Conservation (phyloP, 768 basidiomycete genomes). For the Heimioporus sp. region DNA sequence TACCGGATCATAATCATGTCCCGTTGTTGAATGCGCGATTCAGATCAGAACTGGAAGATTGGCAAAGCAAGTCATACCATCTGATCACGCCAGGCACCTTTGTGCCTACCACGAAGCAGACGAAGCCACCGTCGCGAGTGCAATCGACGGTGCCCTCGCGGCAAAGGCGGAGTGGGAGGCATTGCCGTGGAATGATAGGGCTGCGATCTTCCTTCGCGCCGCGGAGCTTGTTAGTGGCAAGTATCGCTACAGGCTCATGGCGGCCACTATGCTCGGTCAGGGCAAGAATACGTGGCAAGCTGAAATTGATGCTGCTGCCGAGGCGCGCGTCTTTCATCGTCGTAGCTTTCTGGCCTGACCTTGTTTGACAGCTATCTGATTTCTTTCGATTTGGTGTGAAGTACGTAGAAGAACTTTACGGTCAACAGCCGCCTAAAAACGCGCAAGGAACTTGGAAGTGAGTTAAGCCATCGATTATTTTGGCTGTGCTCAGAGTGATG, state of each 20-base stretch:
- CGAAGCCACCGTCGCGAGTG: slow-evolving; percentile 64
- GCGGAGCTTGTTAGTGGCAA: slow-evolving; percentile 95
- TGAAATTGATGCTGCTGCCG: slow-evolving; percentile 98
- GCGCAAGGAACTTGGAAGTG: slow-evolving; percentile 91
- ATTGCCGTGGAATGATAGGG: slow-evolving; percentile 95
- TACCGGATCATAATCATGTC: neutral
- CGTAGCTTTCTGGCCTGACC: slow-evolving; percentile 3
- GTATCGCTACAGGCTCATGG: slow-evolving; percentile 92
- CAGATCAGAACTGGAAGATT: slow-evolving; percentile 81
- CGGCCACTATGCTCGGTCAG: slow-evolving; percentile 97
- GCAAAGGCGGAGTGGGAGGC: slow-evolving; percentile 91
- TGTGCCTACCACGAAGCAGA: slow-evolving; percentile 91
- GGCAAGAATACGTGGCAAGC: slow-evolving; percentile 99
- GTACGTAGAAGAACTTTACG: slow-evolving; percentile 93
- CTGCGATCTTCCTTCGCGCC: slow-evolving; percentile 97
- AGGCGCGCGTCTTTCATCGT: slow-evolving; percentile 50
- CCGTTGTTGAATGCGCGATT: slow-evolving; percentile 5
- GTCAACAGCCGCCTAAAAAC: slow-evolving; percentile 88
- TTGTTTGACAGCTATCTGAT: slow-evolving; percentile 61
- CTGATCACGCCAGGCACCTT: slow-evolving; percentile 78
- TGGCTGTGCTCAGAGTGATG: slow-evolving; percentile 5
- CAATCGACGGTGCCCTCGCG: slow-evolving; percentile 84
- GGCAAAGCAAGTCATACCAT: slow-evolving; percentile 80
- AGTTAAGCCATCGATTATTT: slow-evolving; percentile 31
- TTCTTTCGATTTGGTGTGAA: slow-evolving; percentile 97